Conservation (phyloP, 768 basidiomycete genomes). For the Kwoniella heveanensis region DNA sequence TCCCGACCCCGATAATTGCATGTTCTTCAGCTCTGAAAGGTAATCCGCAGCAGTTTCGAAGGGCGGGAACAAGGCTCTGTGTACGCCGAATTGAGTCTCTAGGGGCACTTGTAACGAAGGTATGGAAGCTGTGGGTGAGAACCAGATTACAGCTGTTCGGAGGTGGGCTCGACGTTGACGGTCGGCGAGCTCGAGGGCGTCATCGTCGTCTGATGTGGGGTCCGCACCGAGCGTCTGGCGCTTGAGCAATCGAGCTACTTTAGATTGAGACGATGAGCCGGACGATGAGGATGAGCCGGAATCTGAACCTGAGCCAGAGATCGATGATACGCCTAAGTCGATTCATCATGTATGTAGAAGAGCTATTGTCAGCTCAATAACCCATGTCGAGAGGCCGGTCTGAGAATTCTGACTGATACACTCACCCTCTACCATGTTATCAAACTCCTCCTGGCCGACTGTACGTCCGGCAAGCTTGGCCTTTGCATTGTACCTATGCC, state of each 20-base stretch:
- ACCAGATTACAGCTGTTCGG: slow-evolving; percentile 81
- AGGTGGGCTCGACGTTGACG: slow-evolving; percentile 58
- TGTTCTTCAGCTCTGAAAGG: slow-evolving; percentile 43
- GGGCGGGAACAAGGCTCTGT: slow-evolving; percentile 71
- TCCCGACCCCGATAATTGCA: slow-evolving; percentile 50
- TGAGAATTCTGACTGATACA: slow-evolving; percentile 11
- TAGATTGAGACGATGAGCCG: slow-evolving; percentile 58
- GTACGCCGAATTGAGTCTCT: slow-evolving; percentile 83
- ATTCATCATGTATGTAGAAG: no score
- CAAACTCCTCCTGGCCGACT: slow-evolving; percentile 72
- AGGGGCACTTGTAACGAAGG: slow-evolving; percentile 52
- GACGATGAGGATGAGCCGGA: slow-evolving; percentile 58
- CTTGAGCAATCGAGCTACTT: slow-evolving; percentile 68
- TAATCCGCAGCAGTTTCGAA: slow-evolving; percentile 48
- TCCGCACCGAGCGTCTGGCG: slow-evolving; percentile 64
- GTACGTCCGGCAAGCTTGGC: slow-evolving; percentile 62
- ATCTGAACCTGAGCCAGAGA: slow-evolving; percentile 91
- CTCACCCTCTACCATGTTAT: slow-evolving; percentile 78
- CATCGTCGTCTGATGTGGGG: slow-evolving; percentile 51
- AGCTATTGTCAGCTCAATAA: neutral
- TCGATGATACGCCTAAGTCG: slow-evolving; percentile 63
- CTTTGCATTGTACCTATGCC: slow-evolving; percentile 98
- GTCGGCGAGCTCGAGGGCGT: slow-evolving; percentile 49
- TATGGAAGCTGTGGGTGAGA: slow-evolving; percentile 62
- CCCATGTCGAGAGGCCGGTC: no score